Conservation (phyloP, 2,329 filamentous ascomycete species). For the Calonectria leucothoes region DNA sequence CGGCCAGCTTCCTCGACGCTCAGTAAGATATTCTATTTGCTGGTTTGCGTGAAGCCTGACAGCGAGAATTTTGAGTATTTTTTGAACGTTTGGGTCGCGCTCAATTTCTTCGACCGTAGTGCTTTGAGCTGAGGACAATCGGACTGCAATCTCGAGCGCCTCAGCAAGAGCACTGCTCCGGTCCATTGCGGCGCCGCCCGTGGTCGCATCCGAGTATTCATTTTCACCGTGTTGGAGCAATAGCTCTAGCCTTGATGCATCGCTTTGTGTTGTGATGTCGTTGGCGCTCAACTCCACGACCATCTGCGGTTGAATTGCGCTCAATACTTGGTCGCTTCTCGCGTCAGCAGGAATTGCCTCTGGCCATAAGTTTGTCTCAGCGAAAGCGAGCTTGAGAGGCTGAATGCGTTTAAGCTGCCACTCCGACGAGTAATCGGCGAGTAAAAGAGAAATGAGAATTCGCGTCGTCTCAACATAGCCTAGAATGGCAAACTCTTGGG, state of each 20-base stretch:
- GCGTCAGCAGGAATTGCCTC: conserved; percentile 22
- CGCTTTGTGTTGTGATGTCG: background rate
- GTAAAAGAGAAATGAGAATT: conserved; percentile 29
- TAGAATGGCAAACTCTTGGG: conserved; percentile 33
- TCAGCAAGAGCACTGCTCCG: background rate
- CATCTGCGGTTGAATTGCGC: background rate
- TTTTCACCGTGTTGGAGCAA: background rate
- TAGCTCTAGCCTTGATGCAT: background rate
- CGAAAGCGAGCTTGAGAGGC: conserved; percentile 29
- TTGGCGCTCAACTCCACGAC: background rate
- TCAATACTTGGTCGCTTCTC: background rate
- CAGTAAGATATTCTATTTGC: conserved; percentile 6
- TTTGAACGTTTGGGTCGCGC: conserved; percentile 20
- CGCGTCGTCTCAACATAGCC: conserved; percentile 26
- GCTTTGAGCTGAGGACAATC: conserved; percentile 16
- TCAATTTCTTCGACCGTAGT: conserved; percentile 19
- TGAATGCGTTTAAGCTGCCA: conserved; percentile 27
- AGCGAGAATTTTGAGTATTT: conserved; percentile 9
- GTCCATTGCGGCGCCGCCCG: background rate
- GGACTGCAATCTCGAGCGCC: conserved; percentile 18
- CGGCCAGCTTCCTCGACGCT: conserved; percentile 15
- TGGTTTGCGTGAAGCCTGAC: conserved; percentile 10
- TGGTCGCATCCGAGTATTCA: background rate
- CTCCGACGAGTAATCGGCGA: conserved; percentile 26
- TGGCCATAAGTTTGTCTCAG: conserved; percentile 27